A percentile compares a stretch with the other conserved stretches of the same genome.
These are phyloP conservation scores for Pestalotiopsis sp. DNA, from an alignment of 2,329 filamentous ascomycete species.

Conservation along the genomic window DNA sequence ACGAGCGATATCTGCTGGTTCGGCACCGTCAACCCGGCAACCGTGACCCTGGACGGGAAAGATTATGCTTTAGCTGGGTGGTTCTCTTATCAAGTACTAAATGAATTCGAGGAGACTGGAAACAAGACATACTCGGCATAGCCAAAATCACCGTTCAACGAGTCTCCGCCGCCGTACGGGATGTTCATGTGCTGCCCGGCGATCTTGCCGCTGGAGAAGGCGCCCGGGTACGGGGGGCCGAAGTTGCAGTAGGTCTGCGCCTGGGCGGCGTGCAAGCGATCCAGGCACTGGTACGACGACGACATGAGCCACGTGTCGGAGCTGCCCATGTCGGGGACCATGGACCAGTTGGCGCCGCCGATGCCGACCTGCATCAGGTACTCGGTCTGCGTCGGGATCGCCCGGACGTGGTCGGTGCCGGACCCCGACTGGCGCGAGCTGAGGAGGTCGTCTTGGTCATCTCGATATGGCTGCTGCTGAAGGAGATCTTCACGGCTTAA, in stretches of 20 bases:
- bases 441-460: conserved; percentile 13
- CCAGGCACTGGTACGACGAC: conserved; percentile 26
- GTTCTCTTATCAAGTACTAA: not conserved
- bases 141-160: conserved; percentile 30
- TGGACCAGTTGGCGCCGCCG: conserved; percentile 23
- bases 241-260: conserved; percentile 25
- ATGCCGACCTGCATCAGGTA: conserved; percentile 30
- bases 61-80: too few relatives aligned
- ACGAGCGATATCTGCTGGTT: conserved; percentile 33
- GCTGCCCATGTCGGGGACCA: conserved; percentile 32
- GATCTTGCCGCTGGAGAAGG: conserved; percentile 29
- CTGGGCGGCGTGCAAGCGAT: conserved; percentile 20
- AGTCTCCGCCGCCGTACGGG: conserved; percentile 27
- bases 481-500: conserved; percentile 12
- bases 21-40: conserved; percentile 26
- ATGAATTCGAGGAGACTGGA: not conserved
- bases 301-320: conserved; percentile 31
- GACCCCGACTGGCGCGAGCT: conserved; percentile 15
- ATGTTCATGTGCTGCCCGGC: conserved; percentile 29
- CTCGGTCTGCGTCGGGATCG: conserved; percentile 25
- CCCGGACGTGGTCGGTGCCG: conserved; percentile 20
- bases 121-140: conserved; percentile 25
- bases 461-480: conserved; percentile 13
- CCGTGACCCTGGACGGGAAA: conserved; percentile 22
- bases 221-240: conserved; percentile 27